Evolutionary conservation across 2,329 filamentous ascomycete species (phyloP), one percentile per base, ranked within the genome.

Genomic region (Pezicula rhizophila): DNA sequence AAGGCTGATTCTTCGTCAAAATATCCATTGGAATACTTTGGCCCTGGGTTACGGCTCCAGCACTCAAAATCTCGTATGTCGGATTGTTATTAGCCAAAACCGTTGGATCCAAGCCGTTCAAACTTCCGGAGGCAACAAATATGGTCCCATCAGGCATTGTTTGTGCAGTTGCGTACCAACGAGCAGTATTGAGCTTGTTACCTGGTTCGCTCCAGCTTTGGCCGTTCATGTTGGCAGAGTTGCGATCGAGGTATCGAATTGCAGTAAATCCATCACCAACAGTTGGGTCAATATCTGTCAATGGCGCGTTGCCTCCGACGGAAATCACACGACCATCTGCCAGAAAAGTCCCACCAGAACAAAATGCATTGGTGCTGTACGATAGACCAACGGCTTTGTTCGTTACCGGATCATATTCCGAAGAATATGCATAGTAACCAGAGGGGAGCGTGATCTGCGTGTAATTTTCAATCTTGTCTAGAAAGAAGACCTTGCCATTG

Each of bases 381-480:
- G 70, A 57, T 33, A 80, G 66, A 5, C 72, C 68, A 11, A 70
- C 65, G 20, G 69, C 65, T 34, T 66, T 66, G 48, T 78, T 75
- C 1, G 70, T 75, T 6, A 44, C 57, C 1, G 78, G 76, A 57
- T 83, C 73, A 52, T 78, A 83, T 57, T 82, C 77, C 2, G 77
- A 71, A 8, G 78, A 80, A 65, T 80, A 82, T 0, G 80, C 80
- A 52, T 72, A 79, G 47, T 75, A 70, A 25, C 76, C 76, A 58
- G 79, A 74, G 14, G 69, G 51, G 7, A 80, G 69, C 53, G 69
- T 74, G 41, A 82, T 57, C 51, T 82, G 70, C 1, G 79, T 80
- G 63, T 78, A 82, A 61, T 82, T 76, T 60, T 83, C 79, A 26
- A 83, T 70, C 61, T 83, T 84, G 68, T 83, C 80, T 14, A 82